Evolutionary conservation across 164 flowering plant genomes (phyloP), one percentile per base, ranked within the genome.

Genomic region (Piper betle): DNA sequence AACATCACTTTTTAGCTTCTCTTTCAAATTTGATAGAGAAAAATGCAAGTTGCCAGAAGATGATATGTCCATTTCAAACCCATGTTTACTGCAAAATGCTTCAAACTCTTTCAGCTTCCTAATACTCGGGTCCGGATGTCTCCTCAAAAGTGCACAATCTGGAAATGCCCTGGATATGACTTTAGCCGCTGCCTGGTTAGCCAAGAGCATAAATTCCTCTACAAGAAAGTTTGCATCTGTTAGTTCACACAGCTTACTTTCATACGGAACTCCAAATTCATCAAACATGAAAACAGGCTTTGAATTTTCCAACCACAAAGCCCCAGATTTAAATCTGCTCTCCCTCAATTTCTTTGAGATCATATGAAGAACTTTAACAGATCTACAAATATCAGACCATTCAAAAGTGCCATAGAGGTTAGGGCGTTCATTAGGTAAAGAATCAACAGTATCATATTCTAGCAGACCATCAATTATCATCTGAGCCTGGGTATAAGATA

Each of bases 141-240:
- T 84, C 62, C 97, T 79, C 72, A 94, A 63, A 57, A 94, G 71
- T 18, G 97, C 91, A 75, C 76, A 64, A 64, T 81, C 80, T 54
- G 99, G 99, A 72, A 78, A 94, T 64, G 90, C 88, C 61, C 81
- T 80, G 33, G 86, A 78, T 64, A 87, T 82, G 20, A 94, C 76
- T 75, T 91, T 94, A 55, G 99, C 96, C 37, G 84, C 95, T 6
- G 93, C 88, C 60, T 64, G 77, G 68, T 91, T 94, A 38, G 97
- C 96, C 74, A 94, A 73, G 62, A 94, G 93, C 96, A 88, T 91
- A 55, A 88, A 88, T 80, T 94, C 99, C 76, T 94, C 96, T 20
- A 94, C 88, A 65, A 91, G 84, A 73, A 68, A 81, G 70, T 85
- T 79, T 2, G 96, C 83, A 16, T 78, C 88, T 53, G 55, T 79